Evolutionary conservation across 495 filamentous ascomycete genomes (phyloP).

Genomic region (Daldinia loculata): DNA sequence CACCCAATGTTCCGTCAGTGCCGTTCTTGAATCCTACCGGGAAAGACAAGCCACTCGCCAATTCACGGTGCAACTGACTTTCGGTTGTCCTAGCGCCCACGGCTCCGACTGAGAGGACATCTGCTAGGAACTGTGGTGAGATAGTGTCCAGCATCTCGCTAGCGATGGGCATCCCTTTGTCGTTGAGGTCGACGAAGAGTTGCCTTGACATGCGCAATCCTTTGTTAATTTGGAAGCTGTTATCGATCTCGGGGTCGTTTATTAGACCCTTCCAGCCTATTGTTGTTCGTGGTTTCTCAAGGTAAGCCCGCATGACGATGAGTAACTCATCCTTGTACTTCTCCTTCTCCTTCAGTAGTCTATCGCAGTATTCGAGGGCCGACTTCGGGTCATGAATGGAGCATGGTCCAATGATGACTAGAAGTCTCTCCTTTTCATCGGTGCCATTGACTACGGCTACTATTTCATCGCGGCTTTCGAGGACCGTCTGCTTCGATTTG

Average conservation of each 20-base stretch:
- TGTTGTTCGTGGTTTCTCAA: slow-evolving; percentile 98
- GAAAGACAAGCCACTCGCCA: slow-evolving; percentile 94
- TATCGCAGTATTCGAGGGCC: slow-evolving; percentile 92
- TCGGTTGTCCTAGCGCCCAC: slow-evolving; percentile 97
- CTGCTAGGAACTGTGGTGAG: slow-evolving; percentile 97
- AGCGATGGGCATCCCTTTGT: slow-evolving; percentile 96
- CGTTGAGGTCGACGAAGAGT: slow-evolving; percentile 93
- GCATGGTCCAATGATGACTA: slow-evolving; percentile 96
- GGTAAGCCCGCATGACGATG: slow-evolving; percentile 97
- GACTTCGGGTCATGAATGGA: slow-evolving; percentile 95
- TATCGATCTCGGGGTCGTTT: slow-evolving; percentile 99
- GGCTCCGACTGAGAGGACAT: slow-evolving; percentile 89
- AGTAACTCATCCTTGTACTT: slow-evolving; percentile 90
- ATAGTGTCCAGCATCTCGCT: slow-evolving; percentile 99
- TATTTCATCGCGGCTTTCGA: slow-evolving; percentile 81
- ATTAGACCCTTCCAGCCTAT: slow-evolving; percentile 99
- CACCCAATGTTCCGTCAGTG: slow-evolving; percentile 88
- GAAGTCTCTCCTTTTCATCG: slow-evolving; percentile 77
- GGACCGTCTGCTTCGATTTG: slow-evolving; percentile 80
- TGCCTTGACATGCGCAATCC: slow-evolving; percentile 86
- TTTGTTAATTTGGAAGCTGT: slow-evolving; percentile 99
- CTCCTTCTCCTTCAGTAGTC: slow-evolving; percentile 80
- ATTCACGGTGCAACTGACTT: slow-evolving; percentile 91
- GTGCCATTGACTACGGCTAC: slow-evolving; percentile 80
- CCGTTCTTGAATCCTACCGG: slow-evolving; percentile 99